A percentile compares a stretch with the other conserved stretches of the same genome.
phyloP scores from a whole-genome alignment of 2,329 filamentous ascomycete species.

The Colletotrichum zoysiae region DNA sequence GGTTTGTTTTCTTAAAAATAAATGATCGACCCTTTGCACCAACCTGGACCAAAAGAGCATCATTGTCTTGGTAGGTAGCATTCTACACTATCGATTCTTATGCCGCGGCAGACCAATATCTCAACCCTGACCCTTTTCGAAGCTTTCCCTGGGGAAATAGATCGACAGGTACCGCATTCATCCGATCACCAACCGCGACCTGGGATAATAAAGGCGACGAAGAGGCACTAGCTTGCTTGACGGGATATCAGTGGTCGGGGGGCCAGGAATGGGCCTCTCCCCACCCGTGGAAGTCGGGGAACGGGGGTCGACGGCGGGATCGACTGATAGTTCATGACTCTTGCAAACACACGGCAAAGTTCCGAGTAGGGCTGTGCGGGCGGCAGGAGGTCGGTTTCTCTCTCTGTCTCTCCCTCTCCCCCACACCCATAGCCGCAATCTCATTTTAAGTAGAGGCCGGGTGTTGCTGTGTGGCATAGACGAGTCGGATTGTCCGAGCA shows the following conservation, averaged over 20 bases:
- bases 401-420: not conserved
- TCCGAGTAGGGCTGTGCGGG: constrained; percentile 33
- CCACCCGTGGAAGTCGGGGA: constrained; percentile 21
- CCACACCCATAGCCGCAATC: not conserved
- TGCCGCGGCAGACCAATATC: constrained; percentile 8
- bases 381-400: not conserved
- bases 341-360: constrained; percentile 28
- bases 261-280: not conserved
- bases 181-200: not conserved
- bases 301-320: constrained; percentile 32
- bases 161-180: constrained; percentile 33
- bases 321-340: constrained; percentile 36
- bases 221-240: not conserved
- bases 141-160: not conserved
- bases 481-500: constrained; percentile 7
- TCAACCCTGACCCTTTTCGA: not conserved
- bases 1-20: constrained; percentile 14
- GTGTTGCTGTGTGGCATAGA: not conserved
- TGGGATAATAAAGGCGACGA: not conserved
- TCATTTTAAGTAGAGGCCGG: not conserved
- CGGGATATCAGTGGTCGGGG: constrained; percentile 17
- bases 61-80: constrained; percentile 20
- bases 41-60: constrained; percentile 10
- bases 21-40: constrained; percentile 25
- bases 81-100: constrained; percentile 10